These are phyloP conservation scores for Bjerkandera adusta DNA, from an alignment of 1,284 basidiomycete genomes.

Conservation along the genomic window DNA sequence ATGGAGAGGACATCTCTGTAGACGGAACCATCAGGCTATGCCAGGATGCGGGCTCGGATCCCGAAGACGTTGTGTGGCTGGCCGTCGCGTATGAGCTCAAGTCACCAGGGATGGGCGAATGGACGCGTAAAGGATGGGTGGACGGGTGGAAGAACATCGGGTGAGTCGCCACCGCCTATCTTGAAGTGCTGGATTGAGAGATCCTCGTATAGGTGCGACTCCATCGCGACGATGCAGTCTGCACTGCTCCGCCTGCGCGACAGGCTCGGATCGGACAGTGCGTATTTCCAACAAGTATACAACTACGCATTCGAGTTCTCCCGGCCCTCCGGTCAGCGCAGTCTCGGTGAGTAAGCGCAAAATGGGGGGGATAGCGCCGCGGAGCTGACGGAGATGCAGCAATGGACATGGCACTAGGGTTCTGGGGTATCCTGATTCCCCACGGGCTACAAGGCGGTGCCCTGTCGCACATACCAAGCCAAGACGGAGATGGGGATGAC, in stretches of 20 bases:
- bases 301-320: conserved; percentile 88
- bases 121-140: conserved; percentile 74
- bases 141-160: conserved; percentile 78
- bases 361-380: background rate
- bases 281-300: conserved; percentile 88
- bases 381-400: conserved; percentile 35
- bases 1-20: conserved; percentile 59
- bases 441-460: conserved; percentile 76
- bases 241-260: conserved; percentile 57
- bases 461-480: conserved; percentile 43
- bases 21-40: conserved; percentile 79
- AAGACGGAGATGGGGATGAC: conserved; percentile 40
- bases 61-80: conserved; percentile 76
- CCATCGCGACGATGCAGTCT: conserved; percentile 64
- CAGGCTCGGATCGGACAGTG: conserved; percentile 65
- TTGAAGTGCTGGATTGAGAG: background rate
- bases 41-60: conserved; percentile 63
- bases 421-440: conserved; percentile 86
- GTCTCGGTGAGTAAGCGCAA: conserved; percentile 47
- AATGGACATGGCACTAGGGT: conserved; percentile 73
- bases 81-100: conserved; percentile 78
- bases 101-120: conserved; percentile 72
- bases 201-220: conserved; percentile 57
- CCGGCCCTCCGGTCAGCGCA: conserved; percentile 72
- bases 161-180: conserved; percentile 36